phyloP scores from a whole-genome alignment of 73 alveolate genomes.

The Paraurostyla sp. region DNA sequence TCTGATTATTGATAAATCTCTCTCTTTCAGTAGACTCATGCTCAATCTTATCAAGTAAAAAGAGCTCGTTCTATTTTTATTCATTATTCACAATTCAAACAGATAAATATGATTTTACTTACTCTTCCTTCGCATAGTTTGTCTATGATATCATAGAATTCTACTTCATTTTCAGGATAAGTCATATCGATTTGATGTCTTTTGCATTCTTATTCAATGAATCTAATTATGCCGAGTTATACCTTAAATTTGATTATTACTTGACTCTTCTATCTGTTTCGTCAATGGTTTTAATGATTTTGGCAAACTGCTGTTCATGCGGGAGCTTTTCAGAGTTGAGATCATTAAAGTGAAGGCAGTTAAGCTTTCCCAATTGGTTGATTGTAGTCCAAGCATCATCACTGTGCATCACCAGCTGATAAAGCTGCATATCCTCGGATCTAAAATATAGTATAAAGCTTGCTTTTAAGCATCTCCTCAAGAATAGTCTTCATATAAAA shows the following conservation, averaged over 20 bases:
- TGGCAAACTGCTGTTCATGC: constrained; percentile 82
- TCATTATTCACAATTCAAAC: not conserved
- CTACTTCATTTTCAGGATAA: constrained; percentile 47
- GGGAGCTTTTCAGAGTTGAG: constrained; percentile 86
- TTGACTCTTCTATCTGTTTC: constrained; percentile 75
- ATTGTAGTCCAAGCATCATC: constrained; percentile 94
- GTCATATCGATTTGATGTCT: constrained; percentile 73
- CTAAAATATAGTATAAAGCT: constrained; percentile 55
- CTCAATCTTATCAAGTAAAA: constrained; percentile 46
- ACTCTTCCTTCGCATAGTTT: constrained; percentile 17
- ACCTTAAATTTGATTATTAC: not conserved
- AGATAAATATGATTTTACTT: not conserved
- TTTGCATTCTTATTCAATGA: constrained; percentile 70
- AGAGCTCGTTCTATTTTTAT: constrained; percentile 19
- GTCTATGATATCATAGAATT: constrained; percentile 19
- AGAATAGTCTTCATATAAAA: no score
- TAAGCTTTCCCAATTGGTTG: constrained; percentile 96
- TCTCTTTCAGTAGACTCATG: constrained; percentile 33
- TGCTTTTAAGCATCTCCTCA: no score
- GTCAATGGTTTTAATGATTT: constrained; percentile 82
- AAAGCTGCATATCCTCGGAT: constrained; percentile 96
- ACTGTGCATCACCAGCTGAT: constrained; percentile 88
- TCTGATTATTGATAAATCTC: constrained; percentile 33
- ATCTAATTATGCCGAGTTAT: not conserved
- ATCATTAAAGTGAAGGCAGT: constrained; percentile 96